Percentiles rank a stretch among this genome's conserved stretches.
phyloP scores from a whole-genome alignment of 1,284 basidiomycete genomes.

The Termitomyces sp. region DNA sequence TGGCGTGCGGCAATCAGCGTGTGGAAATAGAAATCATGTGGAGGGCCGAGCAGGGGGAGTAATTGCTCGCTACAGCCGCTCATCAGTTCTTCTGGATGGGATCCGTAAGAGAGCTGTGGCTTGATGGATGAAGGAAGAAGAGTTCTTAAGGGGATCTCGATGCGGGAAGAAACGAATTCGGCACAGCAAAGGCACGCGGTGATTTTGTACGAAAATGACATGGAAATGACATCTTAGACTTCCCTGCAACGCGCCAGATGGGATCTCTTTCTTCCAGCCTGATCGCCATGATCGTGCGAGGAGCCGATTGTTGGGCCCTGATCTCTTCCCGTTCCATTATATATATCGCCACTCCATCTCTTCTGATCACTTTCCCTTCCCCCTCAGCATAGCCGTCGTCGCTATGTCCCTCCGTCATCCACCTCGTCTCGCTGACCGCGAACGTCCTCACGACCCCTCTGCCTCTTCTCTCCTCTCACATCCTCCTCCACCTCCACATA shows the following conservation, averaged over 20 bases:
- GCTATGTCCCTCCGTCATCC: constrained; percentile 61
- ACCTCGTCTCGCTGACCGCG: too few relatives aligned
- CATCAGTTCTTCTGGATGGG: constrained; percentile 21
- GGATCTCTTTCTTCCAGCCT: constrained; percentile 37
- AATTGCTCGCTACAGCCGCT: constrained; percentile 4
- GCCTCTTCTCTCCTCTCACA: constrained; percentile 31
- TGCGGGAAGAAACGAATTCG: constrained; percentile 41
- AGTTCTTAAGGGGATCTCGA: constrained; percentile 24
- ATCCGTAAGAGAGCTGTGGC: too few relatives aligned
- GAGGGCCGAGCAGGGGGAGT: too few relatives aligned
- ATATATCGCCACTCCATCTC: constrained; percentile 45
- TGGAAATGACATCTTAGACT: constrained; percentile 38
- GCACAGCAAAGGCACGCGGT: constrained; percentile 49
- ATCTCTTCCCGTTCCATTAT: constrained; percentile 39
- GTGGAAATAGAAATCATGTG: constrained; percentile 17
- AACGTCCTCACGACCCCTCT: constrained; percentile 58
- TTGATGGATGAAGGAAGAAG: too few relatives aligned
- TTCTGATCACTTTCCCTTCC: constrained; percentile 39
- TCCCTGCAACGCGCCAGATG: constrained; percentile 32
- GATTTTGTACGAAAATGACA: constrained; percentile 24
- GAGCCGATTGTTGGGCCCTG: constrained; percentile 41
- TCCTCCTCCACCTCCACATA: constrained; percentile 38
- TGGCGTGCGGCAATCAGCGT: constrained; percentile 29
- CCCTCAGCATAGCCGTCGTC: too few relatives aligned
- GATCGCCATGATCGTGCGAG: constrained; percentile 58